Evolutionary conservation across 1,139 yeast species (phyloP).

Genomic region (Scheffersomyces titani): DNA sequence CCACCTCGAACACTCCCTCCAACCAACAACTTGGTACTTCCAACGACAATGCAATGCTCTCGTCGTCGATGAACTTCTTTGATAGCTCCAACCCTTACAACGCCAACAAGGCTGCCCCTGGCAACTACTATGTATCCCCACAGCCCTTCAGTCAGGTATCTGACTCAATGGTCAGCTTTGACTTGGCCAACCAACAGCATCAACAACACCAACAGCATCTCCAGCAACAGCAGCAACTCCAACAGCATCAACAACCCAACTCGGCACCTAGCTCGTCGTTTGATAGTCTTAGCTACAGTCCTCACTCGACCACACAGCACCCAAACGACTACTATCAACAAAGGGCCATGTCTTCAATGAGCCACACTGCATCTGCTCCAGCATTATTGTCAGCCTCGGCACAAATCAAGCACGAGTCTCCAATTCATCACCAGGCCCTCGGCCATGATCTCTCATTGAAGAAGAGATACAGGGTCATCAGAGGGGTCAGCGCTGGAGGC

Average conservation of each 20-base stretch:
- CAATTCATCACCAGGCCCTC: background rate
- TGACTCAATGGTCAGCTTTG: background rate
- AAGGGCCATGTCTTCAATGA: slow-evolving; percentile 3
- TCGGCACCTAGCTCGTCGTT: background rate
- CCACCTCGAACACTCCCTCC: background rate
- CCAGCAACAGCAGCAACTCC: background rate
- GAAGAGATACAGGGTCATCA: slow-evolving; percentile 43
- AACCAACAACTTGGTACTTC: background rate
- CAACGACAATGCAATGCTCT: background rate
- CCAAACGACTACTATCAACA: slow-evolving; percentile 1
- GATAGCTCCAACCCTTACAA: slow-evolving; percentile 7
- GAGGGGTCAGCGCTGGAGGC: slow-evolving; percentile 65
- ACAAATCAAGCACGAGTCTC: background rate
- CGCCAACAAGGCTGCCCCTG: background rate
- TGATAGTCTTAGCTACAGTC: background rate
- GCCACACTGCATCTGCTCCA: slow-evolving; percentile 1
- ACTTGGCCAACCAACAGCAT: background rate
- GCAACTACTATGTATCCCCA: background rate
- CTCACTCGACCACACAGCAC: background rate
- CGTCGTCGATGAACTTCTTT: slow-evolving; percentile 11
- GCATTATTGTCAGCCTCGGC: background rate
- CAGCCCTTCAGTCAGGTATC: background rate
- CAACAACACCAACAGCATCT: background rate
- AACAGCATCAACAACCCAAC: background rate
- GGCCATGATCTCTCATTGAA: slow-evolving; percentile 4